A percentile compares a stretch with the other conserved stretches of the same genome.
Conservation (phyloP, 169 alveolate genomes). For the Plasmodium sp. region DNA sequence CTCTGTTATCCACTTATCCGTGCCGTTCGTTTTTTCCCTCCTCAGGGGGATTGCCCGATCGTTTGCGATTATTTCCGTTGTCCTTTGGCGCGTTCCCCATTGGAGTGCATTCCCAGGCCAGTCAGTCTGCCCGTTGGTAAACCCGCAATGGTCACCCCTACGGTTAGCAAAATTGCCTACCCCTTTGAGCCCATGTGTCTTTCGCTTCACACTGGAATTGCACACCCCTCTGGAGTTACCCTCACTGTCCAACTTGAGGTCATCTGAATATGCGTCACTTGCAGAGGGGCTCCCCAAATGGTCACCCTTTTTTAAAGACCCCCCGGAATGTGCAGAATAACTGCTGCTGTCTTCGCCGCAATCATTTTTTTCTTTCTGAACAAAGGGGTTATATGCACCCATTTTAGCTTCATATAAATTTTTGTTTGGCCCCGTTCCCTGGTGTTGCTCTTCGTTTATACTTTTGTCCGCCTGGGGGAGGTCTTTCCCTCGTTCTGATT, state of each 20-base stretch:
- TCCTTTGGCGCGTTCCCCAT: background rate
- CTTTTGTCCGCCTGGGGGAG: background rate
- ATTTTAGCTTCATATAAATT: background rate
- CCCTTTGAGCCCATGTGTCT: background rate
- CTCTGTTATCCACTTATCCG: background rate
- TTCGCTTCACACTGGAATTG: background rate
- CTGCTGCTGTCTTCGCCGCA: background rate
- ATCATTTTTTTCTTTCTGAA: background rate
- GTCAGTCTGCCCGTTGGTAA: background rate
- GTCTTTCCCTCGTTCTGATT: background rate
- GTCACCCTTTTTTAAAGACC: background rate
- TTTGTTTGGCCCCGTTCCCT: background rate
- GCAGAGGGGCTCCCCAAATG: background rate
- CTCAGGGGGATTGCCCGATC: background rate
- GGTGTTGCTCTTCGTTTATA: background rate
- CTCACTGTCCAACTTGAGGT: background rate
- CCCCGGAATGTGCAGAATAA: background rate
- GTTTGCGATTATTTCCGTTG: background rate
- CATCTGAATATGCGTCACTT: constrained; percentile 1
- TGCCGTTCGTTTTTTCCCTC: background rate
- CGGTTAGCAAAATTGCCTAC: background rate
- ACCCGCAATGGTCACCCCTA: background rate
- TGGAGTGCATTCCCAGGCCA: background rate
- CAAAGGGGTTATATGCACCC: background rate
- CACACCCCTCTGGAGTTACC: background rate